Base-by-base conservation (phyloP, 2,329 filamentous ascomycete species). In the Fusarium luffae region DNA sequence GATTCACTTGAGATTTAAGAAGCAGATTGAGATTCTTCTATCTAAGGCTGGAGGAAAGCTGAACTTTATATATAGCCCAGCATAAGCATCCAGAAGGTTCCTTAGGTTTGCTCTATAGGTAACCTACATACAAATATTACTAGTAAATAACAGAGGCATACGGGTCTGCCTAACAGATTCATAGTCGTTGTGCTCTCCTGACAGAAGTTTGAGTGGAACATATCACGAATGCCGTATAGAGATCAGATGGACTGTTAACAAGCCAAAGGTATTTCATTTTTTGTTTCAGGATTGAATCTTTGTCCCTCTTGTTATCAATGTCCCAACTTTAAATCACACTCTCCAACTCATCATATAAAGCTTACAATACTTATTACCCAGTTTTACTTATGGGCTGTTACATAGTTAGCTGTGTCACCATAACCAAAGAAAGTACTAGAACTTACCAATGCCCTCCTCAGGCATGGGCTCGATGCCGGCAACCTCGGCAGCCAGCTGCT, bases 401-500 rank as follows among this genome's bases (percentile, higher is more conserved):
- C 41, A 2, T 37, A 9, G 42, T 75, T 59, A 75, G 69, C 42
- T 5, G 27, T 42, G 19, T 8, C 14, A 12, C 14, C 13, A 16
- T 10, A 10, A 21, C n/a, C 28, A 28, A 10, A 21, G 10, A 10
- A 34, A 13, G 11, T 21, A 18, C 30, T 27, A n/a, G 34, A 18
- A 60, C 74, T 74, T 68, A 75, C 74, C 66, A 64, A 75, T 75
- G 30, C 74, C 74, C 59, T 75, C 74, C 23, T 71, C 71, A 18
- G 74, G 74, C 37, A 75, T 18, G 25, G 74, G 74, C 63, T 75
- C 74, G 56, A 75, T 74, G 44, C 72, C 72, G 51, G 56, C 74
- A 30, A 74, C 71, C 66, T 75, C 74, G 8, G 74, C 74, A 12
- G 74, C 82, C 64, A 80, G 74, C 78, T 84, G 85, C 78, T 84